Percentiles rank a stretch among this genome's conserved stretches.
Evolutionary conservation across 148 eudicot genomes (phyloP).

Genomic region (Nyssa sinensis): DNA sequence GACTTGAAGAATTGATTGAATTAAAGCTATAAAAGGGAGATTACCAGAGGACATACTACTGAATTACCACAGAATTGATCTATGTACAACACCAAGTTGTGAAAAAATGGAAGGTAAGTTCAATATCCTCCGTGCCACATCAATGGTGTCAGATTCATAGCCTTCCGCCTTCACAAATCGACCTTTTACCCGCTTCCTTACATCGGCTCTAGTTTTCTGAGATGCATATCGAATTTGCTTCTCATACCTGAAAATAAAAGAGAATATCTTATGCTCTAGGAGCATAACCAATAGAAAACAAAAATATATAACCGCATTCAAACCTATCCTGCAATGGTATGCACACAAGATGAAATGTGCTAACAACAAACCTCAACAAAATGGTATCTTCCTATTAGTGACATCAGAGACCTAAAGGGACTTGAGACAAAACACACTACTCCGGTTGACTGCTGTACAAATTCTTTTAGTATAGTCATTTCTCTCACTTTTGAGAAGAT

Average conservation of each 20-base stretch:
- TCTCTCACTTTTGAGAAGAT: too few species aligned
- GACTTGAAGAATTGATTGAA: constrained; percentile 4
- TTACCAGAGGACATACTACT: neutral
- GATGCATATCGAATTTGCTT: constrained; percentile 37
- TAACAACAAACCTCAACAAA: neutral
- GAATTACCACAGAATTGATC: neutral
- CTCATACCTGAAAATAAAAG: constrained; percentile 29
- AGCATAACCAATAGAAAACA: too few species aligned
- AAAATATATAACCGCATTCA: too few species aligned
- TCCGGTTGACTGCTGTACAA: neutral
- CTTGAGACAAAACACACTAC: neutral
- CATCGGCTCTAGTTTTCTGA: constrained; percentile 35
- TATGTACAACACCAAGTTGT: constrained; percentile 1
- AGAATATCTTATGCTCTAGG: too few species aligned
- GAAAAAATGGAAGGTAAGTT: neutral
- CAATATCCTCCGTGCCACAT: constrained; percentile 8
- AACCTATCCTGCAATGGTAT: too few species aligned
- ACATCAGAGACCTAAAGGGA: neutral
- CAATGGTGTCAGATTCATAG: constrained; percentile 17
- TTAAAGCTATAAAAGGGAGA: neutral
- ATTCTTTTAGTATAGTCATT: too few species aligned
- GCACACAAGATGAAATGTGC: neutral
- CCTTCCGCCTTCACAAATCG: constrained; percentile 28
- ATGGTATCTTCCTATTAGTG: neutral
- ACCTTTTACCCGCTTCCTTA: constrained; percentile 30